phyloP scores from a whole-genome alignment of 371 early-diverging fungal species.

The Cokeromyces recurvatus region DNA sequence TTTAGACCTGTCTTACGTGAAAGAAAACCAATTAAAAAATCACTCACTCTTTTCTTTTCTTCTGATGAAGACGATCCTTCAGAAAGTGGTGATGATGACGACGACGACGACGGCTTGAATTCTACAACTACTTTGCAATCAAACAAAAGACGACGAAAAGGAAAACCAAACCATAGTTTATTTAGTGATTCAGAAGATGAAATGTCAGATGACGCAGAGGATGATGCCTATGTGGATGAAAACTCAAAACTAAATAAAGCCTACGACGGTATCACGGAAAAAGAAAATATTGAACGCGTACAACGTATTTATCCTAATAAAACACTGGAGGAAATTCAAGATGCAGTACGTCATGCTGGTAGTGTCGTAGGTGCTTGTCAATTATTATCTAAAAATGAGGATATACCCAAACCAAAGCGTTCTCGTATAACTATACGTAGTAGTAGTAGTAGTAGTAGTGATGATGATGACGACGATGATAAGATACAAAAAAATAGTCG shows the following conservation, averaged over 20 bases:
- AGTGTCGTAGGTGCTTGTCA: neutral
- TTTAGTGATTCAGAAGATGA: slow-evolving; percentile 4
- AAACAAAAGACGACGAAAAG: neutral
- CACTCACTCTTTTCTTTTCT: neutral
- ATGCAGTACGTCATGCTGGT: neutral
- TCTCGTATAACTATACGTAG: neutral
- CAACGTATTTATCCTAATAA: slow-evolving; percentile 3
- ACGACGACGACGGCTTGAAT: neutral
- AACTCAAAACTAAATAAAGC: slow-evolving; percentile 4
- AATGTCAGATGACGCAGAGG: slow-evolving; percentile 8
- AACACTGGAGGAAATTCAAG: slow-evolving; percentile 1
- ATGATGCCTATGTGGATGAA: slow-evolving; percentile 15
- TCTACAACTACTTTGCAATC: neutral
- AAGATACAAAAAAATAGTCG: slow-evolving; percentile 1
- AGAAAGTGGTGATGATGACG: neutral
- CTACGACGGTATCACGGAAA: neutral
- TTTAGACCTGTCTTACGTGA: slow-evolving; percentile 3
- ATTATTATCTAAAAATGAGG: neutral
- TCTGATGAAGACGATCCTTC: neutral
- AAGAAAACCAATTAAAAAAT: neutral
- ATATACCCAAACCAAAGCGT: neutral
- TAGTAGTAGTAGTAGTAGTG: too few relatives aligned
- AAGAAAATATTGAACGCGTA: slow-evolving; percentile 5
- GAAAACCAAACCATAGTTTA: neutral
- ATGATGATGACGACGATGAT: slow-evolving; percentile 15